Evolutionary conservation across 2,329 filamentous ascomycete species (phyloP).

Genomic region (Apiospora hydei): DNA sequence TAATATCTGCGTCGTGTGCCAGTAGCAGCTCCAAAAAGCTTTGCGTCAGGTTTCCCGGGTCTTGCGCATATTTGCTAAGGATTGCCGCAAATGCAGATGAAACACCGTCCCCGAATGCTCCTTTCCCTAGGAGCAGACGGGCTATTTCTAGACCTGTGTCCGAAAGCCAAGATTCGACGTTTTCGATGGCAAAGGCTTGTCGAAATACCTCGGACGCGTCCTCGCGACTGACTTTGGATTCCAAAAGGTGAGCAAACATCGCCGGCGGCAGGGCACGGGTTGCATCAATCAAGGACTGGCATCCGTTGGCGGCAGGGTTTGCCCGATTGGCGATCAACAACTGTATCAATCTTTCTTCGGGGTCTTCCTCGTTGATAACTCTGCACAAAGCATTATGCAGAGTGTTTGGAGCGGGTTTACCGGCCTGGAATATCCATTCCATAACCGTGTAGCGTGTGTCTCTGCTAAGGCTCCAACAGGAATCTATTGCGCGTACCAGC

Average conservation of each 20-base stretch:
- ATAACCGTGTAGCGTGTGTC: conserved; percentile 57
- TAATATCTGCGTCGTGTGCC: conserved; percentile 53
- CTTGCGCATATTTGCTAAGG: conserved; percentile 51
- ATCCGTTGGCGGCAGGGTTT: conserved; percentile 58
- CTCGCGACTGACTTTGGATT: conserved; percentile 47
- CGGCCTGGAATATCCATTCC: conserved; percentile 59
- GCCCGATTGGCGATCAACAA: conserved; percentile 59
- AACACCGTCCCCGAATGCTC: conserved; percentile 54
- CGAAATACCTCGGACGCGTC: conserved; percentile 55
- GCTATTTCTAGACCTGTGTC: conserved; percentile 55
- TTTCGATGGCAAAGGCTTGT: conserved; percentile 51
- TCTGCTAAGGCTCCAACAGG: conserved; percentile 58
- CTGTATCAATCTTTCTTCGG: conserved; percentile 54
- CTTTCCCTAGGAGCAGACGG: conserved; percentile 56
- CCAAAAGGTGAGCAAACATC: conserved; percentile 52
- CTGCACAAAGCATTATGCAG: conserved; percentile 58
- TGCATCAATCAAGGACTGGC: conserved; percentile 60
- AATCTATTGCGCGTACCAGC: conserved; percentile 58
- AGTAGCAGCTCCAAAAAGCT: conserved; percentile 54
- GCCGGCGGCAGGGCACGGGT: conserved; percentile 48
- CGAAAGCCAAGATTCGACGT: conserved; percentile 54
- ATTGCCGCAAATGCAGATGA: conserved; percentile 54
- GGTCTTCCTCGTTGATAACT: conserved; percentile 60
- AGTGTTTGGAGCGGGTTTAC: conserved; percentile 55
- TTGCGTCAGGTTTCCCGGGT: conserved; percentile 49